A percentile compares a stretch with the other conserved stretches of the same genome.
Evolutionary conservation across 2,329 filamentous ascomycete genomes (phyloP).

Genomic region (Ophiostoma sp.): DNA sequence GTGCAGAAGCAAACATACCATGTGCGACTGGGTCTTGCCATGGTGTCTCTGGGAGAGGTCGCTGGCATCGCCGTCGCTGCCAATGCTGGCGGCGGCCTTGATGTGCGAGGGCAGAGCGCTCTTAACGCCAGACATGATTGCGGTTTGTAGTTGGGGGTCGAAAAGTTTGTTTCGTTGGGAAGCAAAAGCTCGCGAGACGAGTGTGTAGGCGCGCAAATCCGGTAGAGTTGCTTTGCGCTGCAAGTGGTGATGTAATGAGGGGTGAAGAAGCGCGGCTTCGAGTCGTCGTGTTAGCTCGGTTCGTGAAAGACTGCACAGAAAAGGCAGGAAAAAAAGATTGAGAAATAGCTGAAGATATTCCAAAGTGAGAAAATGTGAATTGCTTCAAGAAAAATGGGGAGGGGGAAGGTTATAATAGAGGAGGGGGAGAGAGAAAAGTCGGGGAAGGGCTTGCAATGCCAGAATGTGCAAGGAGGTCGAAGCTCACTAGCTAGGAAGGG

Average conservation of each 20-base stretch:
- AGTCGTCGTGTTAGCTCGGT: background rate
- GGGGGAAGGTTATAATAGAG: background rate
- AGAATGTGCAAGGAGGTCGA: background rate
- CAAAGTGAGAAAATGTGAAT: background rate
- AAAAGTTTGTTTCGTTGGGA: background rate
- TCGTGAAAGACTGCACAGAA: background rate
- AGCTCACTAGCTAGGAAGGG: slow-evolving; percentile 7
- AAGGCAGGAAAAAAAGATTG: background rate
- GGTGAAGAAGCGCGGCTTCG: background rate
- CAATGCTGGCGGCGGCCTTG: slow-evolving; percentile 57
- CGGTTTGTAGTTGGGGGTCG: slow-evolving; percentile 30
- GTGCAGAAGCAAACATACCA: slow-evolving; percentile 59
- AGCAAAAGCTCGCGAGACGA: background rate
- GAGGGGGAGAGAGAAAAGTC: background rate
- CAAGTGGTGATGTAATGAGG: slow-evolving; percentile 2
- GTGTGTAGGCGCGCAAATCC: slow-evolving; percentile 1
- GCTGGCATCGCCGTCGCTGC: slow-evolving; percentile 46
- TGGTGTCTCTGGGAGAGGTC: slow-evolving; percentile 68
- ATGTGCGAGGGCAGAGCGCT: slow-evolving; percentile 82
- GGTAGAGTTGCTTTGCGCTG: background rate
- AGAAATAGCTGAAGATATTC: background rate
- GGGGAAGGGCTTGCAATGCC: background rate
- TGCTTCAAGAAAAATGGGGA: background rate
- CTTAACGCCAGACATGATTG: slow-evolving; percentile 71
- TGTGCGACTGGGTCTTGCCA: slow-evolving; percentile 82